These are phyloP conservation scores for Micractinium conductrix DNA, from an alignment of 139 green algal species.

Conservation along the genomic window DNA sequence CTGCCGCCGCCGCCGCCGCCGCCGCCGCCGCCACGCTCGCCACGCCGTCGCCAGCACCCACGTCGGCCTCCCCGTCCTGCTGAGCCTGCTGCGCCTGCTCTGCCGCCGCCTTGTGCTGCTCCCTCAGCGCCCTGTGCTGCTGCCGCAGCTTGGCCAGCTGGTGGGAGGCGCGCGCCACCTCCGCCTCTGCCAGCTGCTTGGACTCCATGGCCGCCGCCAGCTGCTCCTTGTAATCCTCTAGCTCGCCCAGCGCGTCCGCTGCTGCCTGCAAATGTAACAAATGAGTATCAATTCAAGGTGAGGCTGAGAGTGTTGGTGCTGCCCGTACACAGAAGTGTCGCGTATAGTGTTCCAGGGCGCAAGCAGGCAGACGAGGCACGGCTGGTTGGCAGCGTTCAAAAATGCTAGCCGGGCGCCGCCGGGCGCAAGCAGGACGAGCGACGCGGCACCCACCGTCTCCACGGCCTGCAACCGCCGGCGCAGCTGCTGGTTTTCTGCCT, in stretches of 20 bases:
- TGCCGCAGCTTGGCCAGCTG: constrained; percentile 23
- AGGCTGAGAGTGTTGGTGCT: background rate
- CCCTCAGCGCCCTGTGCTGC: constrained; percentile 19
- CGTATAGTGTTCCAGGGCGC: background rate
- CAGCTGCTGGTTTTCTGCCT: constrained; percentile 5
- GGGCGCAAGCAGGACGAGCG: too few species aligned
- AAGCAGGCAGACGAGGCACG: too few species aligned
- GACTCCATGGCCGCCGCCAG: constrained; percentile 23
- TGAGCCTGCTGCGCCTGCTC: background rate
- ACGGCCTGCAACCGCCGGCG: constrained; percentile 24
- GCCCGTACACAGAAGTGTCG: background rate
- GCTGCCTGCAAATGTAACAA: constrained; percentile 32
- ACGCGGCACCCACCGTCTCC: constrained; percentile 1
- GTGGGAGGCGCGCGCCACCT: constrained; percentile 9
- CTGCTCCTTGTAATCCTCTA: constrained; percentile 51
- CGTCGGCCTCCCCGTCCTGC: background rate
- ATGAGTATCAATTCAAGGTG: background rate
- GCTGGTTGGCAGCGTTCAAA: background rate
- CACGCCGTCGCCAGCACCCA: too few species aligned
- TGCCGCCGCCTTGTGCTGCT: background rate
- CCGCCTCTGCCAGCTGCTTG: constrained; percentile 3
- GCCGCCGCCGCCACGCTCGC: background rate
- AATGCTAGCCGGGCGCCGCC: too few species aligned
- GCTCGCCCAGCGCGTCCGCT: constrained; percentile 47
- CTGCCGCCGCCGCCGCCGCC: background rate